phyloP scores from a whole-genome alignment of 2,329 filamentous ascomycete genomes.

The Sporothrix brunneoviolacea region DNA sequence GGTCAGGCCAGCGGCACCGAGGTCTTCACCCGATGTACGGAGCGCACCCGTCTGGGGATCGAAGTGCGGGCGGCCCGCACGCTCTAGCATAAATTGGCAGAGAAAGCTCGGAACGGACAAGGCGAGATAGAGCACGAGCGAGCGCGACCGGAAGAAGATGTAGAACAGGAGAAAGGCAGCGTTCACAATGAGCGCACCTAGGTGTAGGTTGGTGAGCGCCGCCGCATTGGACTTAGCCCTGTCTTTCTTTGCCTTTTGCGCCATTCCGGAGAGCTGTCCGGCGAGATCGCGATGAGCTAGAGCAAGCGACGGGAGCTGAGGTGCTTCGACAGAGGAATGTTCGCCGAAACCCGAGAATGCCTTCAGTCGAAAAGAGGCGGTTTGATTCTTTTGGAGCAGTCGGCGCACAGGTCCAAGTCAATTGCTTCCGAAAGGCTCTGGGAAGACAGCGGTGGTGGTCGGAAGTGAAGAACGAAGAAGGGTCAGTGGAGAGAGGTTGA shows the following conservation, averaged over 20 bases:
- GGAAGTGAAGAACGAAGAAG: not conserved
- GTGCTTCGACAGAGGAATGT: too few species aligned
- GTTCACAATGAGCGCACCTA: slow-evolving; percentile 67
- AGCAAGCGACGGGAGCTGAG: too few species aligned
- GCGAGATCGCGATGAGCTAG: too few species aligned
- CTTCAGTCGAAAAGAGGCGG: not conserved
- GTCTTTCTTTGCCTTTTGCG: slow-evolving; percentile 58
- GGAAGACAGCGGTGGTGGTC: not conserved
- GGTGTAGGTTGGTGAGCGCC: slow-evolving; percentile 73
- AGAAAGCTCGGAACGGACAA: slow-evolving; percentile 68
- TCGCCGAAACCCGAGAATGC: not conserved
- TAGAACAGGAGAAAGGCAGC: slow-evolving; percentile 66
- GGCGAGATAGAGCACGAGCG: slow-evolving; percentile 60
- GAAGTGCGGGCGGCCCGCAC: slow-evolving; percentile 71
- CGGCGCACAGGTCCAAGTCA: not conserved
- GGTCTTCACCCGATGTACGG: slow-evolving; percentile 74
- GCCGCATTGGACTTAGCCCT: slow-evolving; percentile 70
- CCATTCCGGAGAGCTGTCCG: slow-evolving; percentile 36
- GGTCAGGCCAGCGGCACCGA: slow-evolving; percentile 79
- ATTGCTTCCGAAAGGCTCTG: not conserved
- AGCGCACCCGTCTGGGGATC: slow-evolving; percentile 59
- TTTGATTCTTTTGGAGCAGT: not conserved
- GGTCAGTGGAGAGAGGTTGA: not conserved
- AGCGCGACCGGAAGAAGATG: slow-evolving; percentile 58
- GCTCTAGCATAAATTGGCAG: slow-evolving; percentile 82